These are phyloP conservation scores for Russula sp. DNA, from an alignment of 768 basidiomycete species.

Conservation along the genomic window DNA sequence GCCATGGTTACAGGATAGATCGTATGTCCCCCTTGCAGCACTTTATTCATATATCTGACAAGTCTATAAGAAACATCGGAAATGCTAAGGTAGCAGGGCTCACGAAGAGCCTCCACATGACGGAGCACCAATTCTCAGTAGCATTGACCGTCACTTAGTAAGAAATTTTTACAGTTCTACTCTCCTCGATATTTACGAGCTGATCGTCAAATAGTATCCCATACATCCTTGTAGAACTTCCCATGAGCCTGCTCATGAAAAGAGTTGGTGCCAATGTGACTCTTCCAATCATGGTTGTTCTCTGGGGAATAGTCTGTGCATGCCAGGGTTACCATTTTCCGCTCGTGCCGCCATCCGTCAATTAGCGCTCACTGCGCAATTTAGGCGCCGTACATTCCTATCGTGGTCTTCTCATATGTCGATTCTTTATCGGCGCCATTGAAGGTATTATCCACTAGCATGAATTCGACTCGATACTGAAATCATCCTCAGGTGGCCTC, in stretches of 20 bases:
- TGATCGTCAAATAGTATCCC: conserved; percentile 33
- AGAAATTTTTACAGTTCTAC: not conserved
- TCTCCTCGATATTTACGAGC: conserved; percentile 1
- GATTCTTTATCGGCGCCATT: conserved; percentile 51
- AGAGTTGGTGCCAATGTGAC: conserved; percentile 55
- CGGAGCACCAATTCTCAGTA: conserved; percentile 34
- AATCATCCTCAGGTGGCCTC: conserved; percentile 39
- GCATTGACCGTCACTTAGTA: conserved; percentile 29
- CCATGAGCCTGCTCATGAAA: conserved; percentile 36
- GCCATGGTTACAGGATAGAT: conserved; percentile 18
- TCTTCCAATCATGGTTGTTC: conserved; percentile 57
- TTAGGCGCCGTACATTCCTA: conserved; percentile 47
- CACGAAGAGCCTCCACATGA: conserved; percentile 35
- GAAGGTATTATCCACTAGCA: conserved; percentile 45
- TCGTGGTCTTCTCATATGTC: conserved; percentile 51
- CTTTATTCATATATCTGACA: not conserved
- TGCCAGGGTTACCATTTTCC: conserved; percentile 50
- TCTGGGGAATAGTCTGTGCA: conserved; percentile 65
- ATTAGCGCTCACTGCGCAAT: not conserved
- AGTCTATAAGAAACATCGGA: conserved; percentile 31
- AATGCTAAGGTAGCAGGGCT: conserved; percentile 39
- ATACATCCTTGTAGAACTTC: conserved; percentile 34
- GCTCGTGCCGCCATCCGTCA: not conserved
- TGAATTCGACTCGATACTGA: not conserved
- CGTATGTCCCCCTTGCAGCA: conserved; percentile 13